These are phyloP conservation scores for Cladophialophora psammophila DNA, from an alignment of 2,329 filamentous ascomycete species.

Conservation along the genomic window DNA sequence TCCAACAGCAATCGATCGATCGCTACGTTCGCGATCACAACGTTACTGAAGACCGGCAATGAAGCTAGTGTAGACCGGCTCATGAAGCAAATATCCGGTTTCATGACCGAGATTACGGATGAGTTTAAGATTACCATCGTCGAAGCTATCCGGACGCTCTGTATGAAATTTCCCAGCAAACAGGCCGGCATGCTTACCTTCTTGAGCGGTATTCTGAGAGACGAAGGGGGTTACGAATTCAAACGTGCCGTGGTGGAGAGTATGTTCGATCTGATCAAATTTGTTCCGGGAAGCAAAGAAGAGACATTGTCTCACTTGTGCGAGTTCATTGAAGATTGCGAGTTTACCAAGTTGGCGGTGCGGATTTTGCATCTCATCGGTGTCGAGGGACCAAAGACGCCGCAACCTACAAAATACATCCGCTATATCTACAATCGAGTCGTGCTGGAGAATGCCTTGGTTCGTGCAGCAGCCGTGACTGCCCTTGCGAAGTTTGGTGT, in stretches of 20 bases:
- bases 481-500: conserved; percentile 97
- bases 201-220: conserved; percentile 92
- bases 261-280: conserved; percentile 99
- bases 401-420: conserved; percentile 97
- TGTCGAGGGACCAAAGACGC: conserved; percentile 91
- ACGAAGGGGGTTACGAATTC: conserved; percentile 98
- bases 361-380: conserved; percentile 93
- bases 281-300: conserved; percentile 85
- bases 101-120: conserved; percentile 99
- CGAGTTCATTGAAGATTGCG: conserved; percentile 99
- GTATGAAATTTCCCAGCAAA: conserved; percentile 97
- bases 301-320: conserved; percentile 91
- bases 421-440: conserved; percentile 99
- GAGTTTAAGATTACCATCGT: conserved; percentile 99
- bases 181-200: conserved; percentile 98
- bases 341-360: conserved; percentile 97
- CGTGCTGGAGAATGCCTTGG: conserved; percentile 94
- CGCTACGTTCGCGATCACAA: conserved; percentile 97
- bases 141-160: conserved; percentile 94
- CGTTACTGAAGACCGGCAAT: conserved; percentile 96
- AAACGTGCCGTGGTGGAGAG: conserved; percentile 97
- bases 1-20: conserved; percentile 97
- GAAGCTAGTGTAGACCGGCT: conserved; percentile 95
- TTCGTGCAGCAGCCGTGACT: conserved; percentile 92
- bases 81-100: conserved; percentile 98